phyloP scores from a whole-genome alignment of 2,329 filamentous ascomycete species.

The Delphinella strobiligena region DNA sequence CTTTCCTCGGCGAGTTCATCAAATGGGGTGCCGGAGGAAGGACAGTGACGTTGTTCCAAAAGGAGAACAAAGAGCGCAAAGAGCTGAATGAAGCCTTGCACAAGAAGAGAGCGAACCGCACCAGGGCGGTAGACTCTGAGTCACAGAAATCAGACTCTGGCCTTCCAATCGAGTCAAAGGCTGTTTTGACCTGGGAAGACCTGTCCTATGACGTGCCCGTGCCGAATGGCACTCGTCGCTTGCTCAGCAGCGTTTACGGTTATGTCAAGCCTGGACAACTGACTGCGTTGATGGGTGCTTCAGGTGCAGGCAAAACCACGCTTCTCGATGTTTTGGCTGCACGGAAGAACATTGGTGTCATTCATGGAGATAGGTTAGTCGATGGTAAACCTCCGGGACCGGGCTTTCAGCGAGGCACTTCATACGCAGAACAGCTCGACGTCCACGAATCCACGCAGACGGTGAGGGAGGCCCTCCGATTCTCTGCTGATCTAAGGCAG shows the following conservation, averaged over 20 bases:
- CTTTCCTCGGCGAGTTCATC: conserved; percentile 66
- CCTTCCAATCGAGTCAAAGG: conserved; percentile 41
- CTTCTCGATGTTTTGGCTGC: conserved; percentile 64
- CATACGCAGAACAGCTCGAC: conserved; percentile 55
- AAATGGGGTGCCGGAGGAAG: conserved; percentile 73
- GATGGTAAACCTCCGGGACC: conserved; percentile 42
- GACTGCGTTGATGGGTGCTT: conserved; percentile 41
- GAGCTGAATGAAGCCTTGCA: conserved; percentile 51
- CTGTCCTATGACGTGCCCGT: conserved; percentile 39
- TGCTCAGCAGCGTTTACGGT: conserved; percentile 36
- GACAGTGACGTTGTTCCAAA: conserved; percentile 63
- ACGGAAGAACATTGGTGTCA: conserved; percentile 53
- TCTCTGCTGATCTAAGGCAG: conserved; percentile 53
- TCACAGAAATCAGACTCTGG: conserved; percentile 20
- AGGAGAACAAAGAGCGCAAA: conserved; percentile 55
- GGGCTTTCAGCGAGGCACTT: conserved; percentile 51
- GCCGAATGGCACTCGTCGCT: conserved; percentile 30
- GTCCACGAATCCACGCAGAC: conserved; percentile 51
- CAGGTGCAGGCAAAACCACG: conserved; percentile 74
- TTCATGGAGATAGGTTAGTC: conserved; percentile 50
- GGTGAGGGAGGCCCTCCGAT: conserved; percentile 54
- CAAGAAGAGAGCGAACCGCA: conserved; percentile 45
- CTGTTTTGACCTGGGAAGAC: conserved; percentile 43
- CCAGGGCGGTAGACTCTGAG: conserved; percentile 27
- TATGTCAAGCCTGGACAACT: conserved; percentile 38